Base-by-base conservation (phyloP, 2,329 filamentous ascomycete genomes). In the Aspergillus sp. region DNA sequence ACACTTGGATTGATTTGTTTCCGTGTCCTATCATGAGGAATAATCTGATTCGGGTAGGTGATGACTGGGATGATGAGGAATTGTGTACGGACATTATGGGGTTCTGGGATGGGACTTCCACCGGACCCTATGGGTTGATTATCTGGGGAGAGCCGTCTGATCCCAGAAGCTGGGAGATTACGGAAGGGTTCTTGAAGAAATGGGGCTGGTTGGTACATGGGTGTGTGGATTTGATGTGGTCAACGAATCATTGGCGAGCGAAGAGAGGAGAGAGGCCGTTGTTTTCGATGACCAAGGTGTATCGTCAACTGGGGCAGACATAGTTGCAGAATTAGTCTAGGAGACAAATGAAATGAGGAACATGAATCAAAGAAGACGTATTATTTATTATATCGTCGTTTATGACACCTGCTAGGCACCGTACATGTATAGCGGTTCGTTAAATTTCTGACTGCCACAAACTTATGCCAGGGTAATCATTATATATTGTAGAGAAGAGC, bases 131-230 rank as follows among this genome's bases (percentile, higher is more conserved):
- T 25, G 54, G 42, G 2, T 51, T 83, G 1, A 73, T 82, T 8
- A 75, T 81, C 3, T 83, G 80, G 81, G 77, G 78, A 0, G 74
- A 78, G 8, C 70, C 80, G 0, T 78, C 73, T 67, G 73, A 81
- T 13, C 41, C 68, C 3, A 61, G 57, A 0, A 75, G 71, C 5
- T 84, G 81, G 82, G 81, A 83, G 60, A 70, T 78, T 0, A 79
- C 73, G 7, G 68, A 71, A 1, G 58, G 57, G 0, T 82, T 84
- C 61, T 62, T 78, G 2, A 68, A 62, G 38, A 82, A 81, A 65
- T 83, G 79, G 77, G 57, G 59, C 0, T 49, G 56, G 49, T 25
- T 48, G 4, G 25, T 59, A 15, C 17, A 19, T 8, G 59, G 54
- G 4, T 64, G 62, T 39, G 15, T 32, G 32, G 41, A 59, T 13